Percentiles rank a stretch among this genome's conserved stretches.
Evolutionary conservation across 306 rosid species (phyloP).

Genomic region (Dryas alaskensis): DNA sequence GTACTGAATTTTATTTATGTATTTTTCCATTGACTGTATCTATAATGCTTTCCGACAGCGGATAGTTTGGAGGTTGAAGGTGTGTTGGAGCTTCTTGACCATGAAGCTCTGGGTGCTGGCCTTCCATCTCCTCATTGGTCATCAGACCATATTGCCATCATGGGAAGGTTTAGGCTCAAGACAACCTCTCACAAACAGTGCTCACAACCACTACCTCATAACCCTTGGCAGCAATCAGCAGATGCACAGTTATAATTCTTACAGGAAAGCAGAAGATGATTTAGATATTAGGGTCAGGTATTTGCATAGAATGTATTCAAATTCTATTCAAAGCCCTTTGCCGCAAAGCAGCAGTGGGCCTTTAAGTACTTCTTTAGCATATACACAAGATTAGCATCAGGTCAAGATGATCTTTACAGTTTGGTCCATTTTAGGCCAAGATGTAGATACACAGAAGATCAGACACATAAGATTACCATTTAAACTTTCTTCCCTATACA

Average conservation of each 20-base stretch:
- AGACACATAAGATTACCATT: conserved; percentile 2
- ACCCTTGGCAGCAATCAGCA: conserved; percentile 16
- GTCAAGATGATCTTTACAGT: neutral
- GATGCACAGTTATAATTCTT: neutral
- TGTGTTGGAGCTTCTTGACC: conserved; percentile 36
- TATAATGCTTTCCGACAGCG: conserved; percentile 24
- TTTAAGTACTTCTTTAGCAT: neutral
- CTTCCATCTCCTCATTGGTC: conserved; percentile 37
- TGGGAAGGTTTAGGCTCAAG: conserved; percentile 24
- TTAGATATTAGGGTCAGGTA: neutral
- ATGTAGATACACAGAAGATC: conserved; percentile 3
- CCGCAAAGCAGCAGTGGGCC: neutral
- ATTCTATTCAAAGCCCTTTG: neutral
- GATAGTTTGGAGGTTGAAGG: conserved; percentile 30
- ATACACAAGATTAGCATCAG: neutral
- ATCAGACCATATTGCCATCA: conserved; percentile 39
- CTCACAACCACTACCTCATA: neutral
- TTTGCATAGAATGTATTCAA: neutral
- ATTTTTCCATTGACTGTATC: conserved; percentile 4
- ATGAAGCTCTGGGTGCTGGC: neutral
- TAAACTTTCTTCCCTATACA: conserved; percentile 5
- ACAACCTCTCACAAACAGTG: neutral
- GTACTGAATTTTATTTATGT: neutral
- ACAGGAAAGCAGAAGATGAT: conserved; percentile 7
- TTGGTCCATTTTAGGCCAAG: neutral